Percentiles rank a stretch among this genome's conserved stretches.
Conservation (phyloP, 495 filamentous ascomycete genomes). For the Astrocystis sublimbata region DNA sequence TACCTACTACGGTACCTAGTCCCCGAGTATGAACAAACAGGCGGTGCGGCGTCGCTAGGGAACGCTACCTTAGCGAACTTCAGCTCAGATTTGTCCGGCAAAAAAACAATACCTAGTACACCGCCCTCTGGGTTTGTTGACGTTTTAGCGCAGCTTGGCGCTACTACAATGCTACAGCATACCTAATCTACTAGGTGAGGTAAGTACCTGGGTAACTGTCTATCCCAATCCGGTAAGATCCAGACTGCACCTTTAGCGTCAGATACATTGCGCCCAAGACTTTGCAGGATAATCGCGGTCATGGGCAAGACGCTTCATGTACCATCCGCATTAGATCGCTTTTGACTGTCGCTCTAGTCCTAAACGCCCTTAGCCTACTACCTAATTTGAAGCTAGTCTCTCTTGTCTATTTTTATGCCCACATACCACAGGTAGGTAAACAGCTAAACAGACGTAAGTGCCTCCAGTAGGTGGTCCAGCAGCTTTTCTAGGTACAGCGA, state of each 20-base stretch:
- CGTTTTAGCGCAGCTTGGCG: slow-evolving; percentile 1
- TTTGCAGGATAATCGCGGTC: too few relatives aligned
- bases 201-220: too few relatives aligned
- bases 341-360: too few relatives aligned
- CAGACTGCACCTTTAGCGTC: too few relatives aligned
- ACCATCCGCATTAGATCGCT: too few relatives aligned
- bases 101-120: slow-evolving; percentile 15
- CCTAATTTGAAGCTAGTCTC: background rate
- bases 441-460: background rate
- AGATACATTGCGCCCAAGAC: too few relatives aligned
- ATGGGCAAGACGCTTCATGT: too few relatives aligned
- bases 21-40: background rate
- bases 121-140: slow-evolving; percentile 17
- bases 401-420: background rate
- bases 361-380: background rate
- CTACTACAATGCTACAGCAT: too few relatives aligned
- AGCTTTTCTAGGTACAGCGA: slow-evolving; percentile 1
- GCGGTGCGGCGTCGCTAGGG: background rate
- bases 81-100: slow-evolving; percentile 11
- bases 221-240: too few relatives aligned
- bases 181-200: too few relatives aligned
- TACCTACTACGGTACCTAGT: too few relatives aligned
- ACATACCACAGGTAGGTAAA: background rate
- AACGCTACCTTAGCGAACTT: background rate
- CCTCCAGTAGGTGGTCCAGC: background rate